Conservation (phyloP, 495 filamentous ascomycete genomes). For the Extremus antarcticus region DNA sequence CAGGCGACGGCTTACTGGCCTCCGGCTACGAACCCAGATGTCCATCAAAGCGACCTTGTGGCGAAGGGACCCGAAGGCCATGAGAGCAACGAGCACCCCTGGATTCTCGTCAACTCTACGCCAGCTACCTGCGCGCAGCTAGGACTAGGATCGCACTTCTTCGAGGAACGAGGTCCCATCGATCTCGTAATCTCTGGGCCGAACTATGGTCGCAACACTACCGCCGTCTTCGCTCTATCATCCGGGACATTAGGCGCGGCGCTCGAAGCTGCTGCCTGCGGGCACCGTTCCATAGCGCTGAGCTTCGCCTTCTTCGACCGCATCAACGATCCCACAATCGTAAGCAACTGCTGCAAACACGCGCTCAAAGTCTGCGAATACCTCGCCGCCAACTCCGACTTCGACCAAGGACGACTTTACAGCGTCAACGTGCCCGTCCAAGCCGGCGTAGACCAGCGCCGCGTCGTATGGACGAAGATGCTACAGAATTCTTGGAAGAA, state of each 20-base stretch:
- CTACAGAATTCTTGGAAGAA: constrained; percentile 77
- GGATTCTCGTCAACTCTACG: constrained; percentile 83
- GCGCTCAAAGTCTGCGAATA: constrained; percentile 67
- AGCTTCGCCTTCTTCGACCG: constrained; percentile 78
- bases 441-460: constrained; percentile 51
- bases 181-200: constrained; percentile 85
- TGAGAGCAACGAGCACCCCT: constrained; percentile 51
- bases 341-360: constrained; percentile 59
- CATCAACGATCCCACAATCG: constrained; percentile 67
- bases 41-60: constrained; percentile 25
- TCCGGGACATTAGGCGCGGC: constrained; percentile 86
- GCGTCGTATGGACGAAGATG: constrained; percentile 69
- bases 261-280: constrained; percentile 82
- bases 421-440: constrained; percentile 77
- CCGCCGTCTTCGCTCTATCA: constrained; percentile 79
- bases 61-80: not conserved
- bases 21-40: constrained; percentile 45
- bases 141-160: constrained; percentile 69
- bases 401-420: constrained; percentile 59
- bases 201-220: constrained; percentile 92
- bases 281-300: constrained; percentile 64
- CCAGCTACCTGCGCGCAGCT: constrained; percentile 85
- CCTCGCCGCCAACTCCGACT: constrained; percentile 48
- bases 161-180: constrained; percentile 62
- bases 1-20: constrained; percentile 78